Base-by-base conservation (phyloP, 495 filamentous ascomycete genomes). In the Cercophora newfieldiana region DNA sequence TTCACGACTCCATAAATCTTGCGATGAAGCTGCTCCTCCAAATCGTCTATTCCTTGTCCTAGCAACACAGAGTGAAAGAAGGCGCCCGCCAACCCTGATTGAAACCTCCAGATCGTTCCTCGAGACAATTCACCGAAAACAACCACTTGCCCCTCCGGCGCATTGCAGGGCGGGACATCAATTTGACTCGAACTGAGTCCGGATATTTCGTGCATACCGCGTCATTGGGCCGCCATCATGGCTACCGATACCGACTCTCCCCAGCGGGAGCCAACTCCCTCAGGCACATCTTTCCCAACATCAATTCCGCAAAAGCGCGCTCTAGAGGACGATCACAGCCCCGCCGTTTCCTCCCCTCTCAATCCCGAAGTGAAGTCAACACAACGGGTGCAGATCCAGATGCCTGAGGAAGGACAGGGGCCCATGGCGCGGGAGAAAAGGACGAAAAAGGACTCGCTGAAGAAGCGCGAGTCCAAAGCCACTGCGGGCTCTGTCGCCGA, bases 381-480 rank as follows among this genome's bases (percentile, higher is more conserved):
- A 1, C 50, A 61, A 19, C 74, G 70, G 66, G 71, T 67, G 5
- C 77, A 79, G 58, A 30, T 74, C 12, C 75, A 72, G 51, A 62
- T 71, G 19, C 75, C 77, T 18, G 67, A 74, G 14, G 59, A 80
- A 37, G 78, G 75, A n/a, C 64, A 74, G 22, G 55, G 77, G 2
- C 72, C 75, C 19, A 77, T 80, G 69, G 76, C 74, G 51, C 80
- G 78, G 30, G 80, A 80, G 59, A 83, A 82, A 47, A 77, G 84
- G 25, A 84, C 83, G 51, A 90, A 90, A 74, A 91, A 90, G 68
- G 88, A 90, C n/a, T 81, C 86, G 7, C 75, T 87, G 57, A 94
- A 94, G 77, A 93, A 93, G 77, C 85, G 91, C 10, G 91, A 93
- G 75, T 86, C 89, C 53, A 92, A 91, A 68, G 86, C 83, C 28